phyloP scores from a whole-genome alignment of 2,329 filamentous ascomycete genomes.

The Aspergillus sp. region DNA sequence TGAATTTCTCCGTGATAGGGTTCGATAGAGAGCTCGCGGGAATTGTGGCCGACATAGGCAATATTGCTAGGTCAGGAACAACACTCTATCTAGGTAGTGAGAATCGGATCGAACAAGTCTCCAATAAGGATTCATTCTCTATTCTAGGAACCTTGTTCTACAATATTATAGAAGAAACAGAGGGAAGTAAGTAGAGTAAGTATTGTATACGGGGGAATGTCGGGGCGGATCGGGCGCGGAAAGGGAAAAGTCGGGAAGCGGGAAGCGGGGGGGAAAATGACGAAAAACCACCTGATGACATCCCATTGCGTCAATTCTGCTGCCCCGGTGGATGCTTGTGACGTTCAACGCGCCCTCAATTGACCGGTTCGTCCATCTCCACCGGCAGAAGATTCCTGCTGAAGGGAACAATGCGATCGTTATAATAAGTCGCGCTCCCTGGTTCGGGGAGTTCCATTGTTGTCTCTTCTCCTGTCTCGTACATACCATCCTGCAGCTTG shows the following conservation, averaged over 20 bases:
- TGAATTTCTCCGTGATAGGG: background rate
- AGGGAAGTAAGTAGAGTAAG: too few relatives aligned
- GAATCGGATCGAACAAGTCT: too few relatives aligned
- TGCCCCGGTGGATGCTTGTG: background rate
- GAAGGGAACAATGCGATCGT: too few relatives aligned
- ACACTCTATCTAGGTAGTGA: too few relatives aligned
- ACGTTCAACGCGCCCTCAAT: background rate
- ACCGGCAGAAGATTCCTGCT: conserved; percentile 2
- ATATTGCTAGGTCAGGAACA: too few relatives aligned
- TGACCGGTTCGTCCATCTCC: background rate
- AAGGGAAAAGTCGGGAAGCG: conserved; percentile 16
- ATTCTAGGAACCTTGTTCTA: too few relatives aligned
- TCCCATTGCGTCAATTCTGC: background rate
- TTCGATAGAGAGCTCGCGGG: too few relatives aligned
- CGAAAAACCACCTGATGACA: background rate
- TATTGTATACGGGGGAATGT: conserved; percentile 19
- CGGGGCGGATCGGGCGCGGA: conserved; percentile 14
- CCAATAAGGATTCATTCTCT: too few relatives aligned
- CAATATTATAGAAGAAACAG: background rate
- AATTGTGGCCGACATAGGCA: too few relatives aligned
- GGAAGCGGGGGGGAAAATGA: background rate
- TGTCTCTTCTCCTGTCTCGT: too few relatives aligned
- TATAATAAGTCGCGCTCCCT: background rate
- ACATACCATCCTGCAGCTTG: too few relatives aligned
- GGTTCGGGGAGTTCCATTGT: background rate